phyloP scores from a whole-genome alignment of 495 filamentous ascomycete species.

The Hypoxylon lienhwacheense region DNA sequence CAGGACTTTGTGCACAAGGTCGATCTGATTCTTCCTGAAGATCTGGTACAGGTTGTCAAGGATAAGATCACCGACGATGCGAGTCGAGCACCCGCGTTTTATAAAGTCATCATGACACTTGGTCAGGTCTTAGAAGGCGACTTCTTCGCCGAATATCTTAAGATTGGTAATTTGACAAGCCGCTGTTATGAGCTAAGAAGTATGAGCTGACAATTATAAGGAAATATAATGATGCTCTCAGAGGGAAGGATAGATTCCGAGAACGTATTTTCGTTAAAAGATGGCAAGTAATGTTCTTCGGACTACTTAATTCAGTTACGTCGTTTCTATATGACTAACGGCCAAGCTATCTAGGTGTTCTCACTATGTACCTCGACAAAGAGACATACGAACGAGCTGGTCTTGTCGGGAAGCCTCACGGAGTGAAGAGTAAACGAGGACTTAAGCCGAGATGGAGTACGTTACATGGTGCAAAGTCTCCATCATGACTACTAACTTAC shows the following conservation, averaged over 20 bases:
- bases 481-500: conserved; percentile 7
- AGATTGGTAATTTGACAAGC: conserved; percentile 61
- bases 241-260: conserved; percentile 80
- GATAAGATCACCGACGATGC: conserved; percentile 50
- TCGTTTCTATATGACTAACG: conserved; percentile 2
- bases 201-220: conserved; percentile 46
- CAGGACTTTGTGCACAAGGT: conserved; percentile 81
- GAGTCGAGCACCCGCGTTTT: conserved; percentile 56
- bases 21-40: conserved; percentile 73
- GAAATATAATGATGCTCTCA: conserved; percentile 88
- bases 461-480: conserved; percentile 6
- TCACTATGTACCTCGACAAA: conserved; percentile 78
- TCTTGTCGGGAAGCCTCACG: conserved; percentile 71
- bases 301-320: not conserved
- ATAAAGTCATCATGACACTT: conserved; percentile 74
- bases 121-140: conserved; percentile 68
- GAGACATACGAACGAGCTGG: conserved; percentile 85
- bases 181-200: not conserved
- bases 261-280: conserved; percentile 71
- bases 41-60: conserved; percentile 61
- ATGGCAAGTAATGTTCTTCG: conserved; percentile 53
- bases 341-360: conserved; percentile 54
- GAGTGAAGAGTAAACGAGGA: conserved; percentile 57
- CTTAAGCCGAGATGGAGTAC: conserved; percentile 55
- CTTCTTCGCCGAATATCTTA: conserved; percentile 88